Conservation (phyloP, 2,329 filamentous ascomycete genomes). For the Shiraia bambusicola region DNA sequence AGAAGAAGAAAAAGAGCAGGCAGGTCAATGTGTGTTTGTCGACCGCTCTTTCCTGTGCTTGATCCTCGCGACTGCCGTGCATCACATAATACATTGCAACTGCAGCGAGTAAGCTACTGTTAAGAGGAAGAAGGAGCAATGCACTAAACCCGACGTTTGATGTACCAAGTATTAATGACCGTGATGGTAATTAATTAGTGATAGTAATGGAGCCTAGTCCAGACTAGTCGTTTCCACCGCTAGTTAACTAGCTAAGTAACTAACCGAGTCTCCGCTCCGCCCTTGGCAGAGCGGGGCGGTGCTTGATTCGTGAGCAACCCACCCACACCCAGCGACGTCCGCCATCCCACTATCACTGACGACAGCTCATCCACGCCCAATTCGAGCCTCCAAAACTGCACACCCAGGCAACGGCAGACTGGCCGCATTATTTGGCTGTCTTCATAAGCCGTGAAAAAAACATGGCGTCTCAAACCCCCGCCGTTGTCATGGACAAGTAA, state of each 20-base stretch:
- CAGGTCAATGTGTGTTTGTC: constrained; percentile 6
- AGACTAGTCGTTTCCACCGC: constrained; percentile 14
- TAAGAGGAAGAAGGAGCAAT: constrained; percentile 12
- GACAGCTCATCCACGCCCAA: constrained; percentile 25
- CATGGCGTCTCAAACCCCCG: constrained; percentile 98
- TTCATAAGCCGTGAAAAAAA: constrained; percentile 38
- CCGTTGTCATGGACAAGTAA: constrained; percentile 99
- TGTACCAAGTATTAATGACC: no score
- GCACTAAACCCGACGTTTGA: no score
- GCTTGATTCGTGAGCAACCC: constrained; percentile 26
- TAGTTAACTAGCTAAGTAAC: no score
- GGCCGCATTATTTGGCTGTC: constrained; percentile 18
- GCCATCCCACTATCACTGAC: constrained; percentile 38
- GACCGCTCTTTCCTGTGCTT: constrained; percentile 31
- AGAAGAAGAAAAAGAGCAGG: constrained; percentile 18
- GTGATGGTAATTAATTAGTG: no score
- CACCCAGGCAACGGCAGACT: constrained; percentile 22
- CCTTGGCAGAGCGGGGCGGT: constrained; percentile 32
- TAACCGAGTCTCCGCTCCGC: constrained; percentile 25
- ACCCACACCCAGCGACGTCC: constrained; percentile 29
- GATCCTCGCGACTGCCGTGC: neutral
- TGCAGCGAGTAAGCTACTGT: constrained; percentile 7
- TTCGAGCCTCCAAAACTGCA: constrained; percentile 22
- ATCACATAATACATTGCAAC: constrained; percentile 2
- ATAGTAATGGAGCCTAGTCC: neutral